Conservation (phyloP, 2,329 filamentous ascomycete genomes). For the Talaromyces piceae region DNA sequence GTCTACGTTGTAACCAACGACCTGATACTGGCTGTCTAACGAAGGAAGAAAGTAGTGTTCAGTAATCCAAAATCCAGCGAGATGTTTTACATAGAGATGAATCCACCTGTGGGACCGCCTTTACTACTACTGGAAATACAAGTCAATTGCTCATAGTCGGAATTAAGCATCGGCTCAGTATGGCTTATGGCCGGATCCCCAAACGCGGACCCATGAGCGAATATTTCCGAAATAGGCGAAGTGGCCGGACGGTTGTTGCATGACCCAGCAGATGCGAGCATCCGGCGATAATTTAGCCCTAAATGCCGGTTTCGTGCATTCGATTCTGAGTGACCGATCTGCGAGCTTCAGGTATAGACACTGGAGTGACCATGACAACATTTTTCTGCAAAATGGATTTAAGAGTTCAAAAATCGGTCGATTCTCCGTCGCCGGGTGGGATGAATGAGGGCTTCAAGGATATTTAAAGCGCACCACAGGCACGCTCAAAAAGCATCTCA, state of each 20-base stretch:
- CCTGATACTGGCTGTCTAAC: no score
- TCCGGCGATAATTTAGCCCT: background rate
- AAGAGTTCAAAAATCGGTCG: background rate
- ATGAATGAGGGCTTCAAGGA: background rate
- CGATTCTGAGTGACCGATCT: background rate
- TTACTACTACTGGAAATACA: background rate
- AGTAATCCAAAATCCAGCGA: no score
- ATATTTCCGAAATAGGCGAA: background rate
- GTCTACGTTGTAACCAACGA: no score
- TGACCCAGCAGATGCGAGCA: background rate
- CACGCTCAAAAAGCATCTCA: background rate
- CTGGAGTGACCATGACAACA: background rate
- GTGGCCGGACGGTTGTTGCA: background rate
- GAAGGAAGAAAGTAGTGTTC: no score
- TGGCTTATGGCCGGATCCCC: background rate
- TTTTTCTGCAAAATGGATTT: background rate
- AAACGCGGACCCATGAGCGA: background rate
- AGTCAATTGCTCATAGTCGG: background rate
- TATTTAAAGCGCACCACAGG: background rate
- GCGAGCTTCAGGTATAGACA: background rate
- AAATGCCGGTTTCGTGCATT: background rate
- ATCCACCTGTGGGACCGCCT: background rate
- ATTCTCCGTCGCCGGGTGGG: background rate
- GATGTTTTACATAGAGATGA: no score
- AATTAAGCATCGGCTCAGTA: background rate